Base-by-base conservation (phyloP, 257 asterid genomes). In the Gentiana straminea region DNA sequence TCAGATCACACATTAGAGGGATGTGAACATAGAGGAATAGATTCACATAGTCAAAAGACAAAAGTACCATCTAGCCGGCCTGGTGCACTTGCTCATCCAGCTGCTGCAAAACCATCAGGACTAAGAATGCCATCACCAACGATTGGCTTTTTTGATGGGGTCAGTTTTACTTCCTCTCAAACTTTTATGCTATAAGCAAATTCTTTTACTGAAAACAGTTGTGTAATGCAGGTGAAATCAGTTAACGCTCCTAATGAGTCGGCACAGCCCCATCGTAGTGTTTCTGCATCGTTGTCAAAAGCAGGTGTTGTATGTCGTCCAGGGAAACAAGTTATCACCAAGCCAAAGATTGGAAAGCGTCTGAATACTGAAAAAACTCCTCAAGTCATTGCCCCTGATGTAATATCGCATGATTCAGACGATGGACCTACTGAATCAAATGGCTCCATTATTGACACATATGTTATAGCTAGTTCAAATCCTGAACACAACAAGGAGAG, bases 91-190 rank as follows among this genome's bases (percentile, higher is more conserved):
- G 57, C 78, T 65, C 58, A 46, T 73, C 82, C 80, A 46, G 75
- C 77, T 73, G 82, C 85, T 4, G 57, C 24, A 38, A 85, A 70
- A 74, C 94, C 95, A 69, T 73, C 97, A 49, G 95, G 97, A 70
- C 68, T 92, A 48, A 92, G 94, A 58, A 64, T 81, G 95, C 97
- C 99, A 53, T 83, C 95, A 51, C 97, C 94, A 15, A 85, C 84
- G 71, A 83, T 92, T 69, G 99, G 99, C 49, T 85, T 65, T 77
- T 92, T 92, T 70, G 99, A 92, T 35, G 97, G 94, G 97, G 99
- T 92, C 57, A 74, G 93, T 81, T 71, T 60, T 52, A 7, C 32
- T 59, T 58, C 33, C 52, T 10, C 2, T 58, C 47, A 41, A 54
- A 35, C 6, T 65, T 59, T 53, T 37, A 13, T 32, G 52, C 8